phyloP scores from a whole-genome alignment of 306 rosid genomes.

The Adenanthera pavonina region DNA sequence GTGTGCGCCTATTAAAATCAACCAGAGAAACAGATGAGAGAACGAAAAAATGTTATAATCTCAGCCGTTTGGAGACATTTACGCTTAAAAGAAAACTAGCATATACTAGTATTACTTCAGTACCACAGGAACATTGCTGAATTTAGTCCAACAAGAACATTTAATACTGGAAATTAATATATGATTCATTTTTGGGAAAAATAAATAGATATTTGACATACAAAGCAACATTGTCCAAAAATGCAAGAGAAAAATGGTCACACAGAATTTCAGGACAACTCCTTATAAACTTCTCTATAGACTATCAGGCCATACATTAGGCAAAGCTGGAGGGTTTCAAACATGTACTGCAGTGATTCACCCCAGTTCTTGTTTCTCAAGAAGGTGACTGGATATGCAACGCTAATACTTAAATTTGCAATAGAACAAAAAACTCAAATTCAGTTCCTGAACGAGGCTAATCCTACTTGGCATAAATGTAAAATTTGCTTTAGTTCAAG shows the following conservation, averaged over 20 bases:
- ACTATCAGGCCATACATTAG: not conserved
- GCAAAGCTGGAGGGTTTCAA: slow-evolving; percentile 15
- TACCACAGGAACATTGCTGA: not conserved
- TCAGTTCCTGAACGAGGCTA: not conserved
- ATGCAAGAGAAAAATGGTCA: slow-evolving; percentile 8
- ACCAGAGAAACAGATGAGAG: not conserved
- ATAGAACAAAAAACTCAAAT: slow-evolving; percentile 7
- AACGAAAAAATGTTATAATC: too few relatives aligned
- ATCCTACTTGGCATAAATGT: slow-evolving; percentile 8
- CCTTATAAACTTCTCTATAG: not conserved
- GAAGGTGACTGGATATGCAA: not conserved
- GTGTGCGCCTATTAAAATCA: not conserved
- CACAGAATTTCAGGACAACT: slow-evolving; percentile 1
- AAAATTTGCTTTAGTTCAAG: slow-evolving; percentile 27
- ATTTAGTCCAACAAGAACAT: not conserved
- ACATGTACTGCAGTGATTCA: not conserved
- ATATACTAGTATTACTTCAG: not conserved
- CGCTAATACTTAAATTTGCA: slow-evolving; percentile 1
- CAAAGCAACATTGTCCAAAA: slow-evolving; percentile 17
- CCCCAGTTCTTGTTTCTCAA: not conserved
- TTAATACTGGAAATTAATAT: not conserved
- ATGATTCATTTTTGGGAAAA: not conserved
- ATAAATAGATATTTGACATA: not conserved
- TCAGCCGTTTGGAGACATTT: not conserved
- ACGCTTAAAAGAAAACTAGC: not conserved